These are phyloP conservation scores for Alternaria conjuncta DNA, from an alignment of 2,329 filamentous ascomycete species.

Conservation along the genomic window DNA sequence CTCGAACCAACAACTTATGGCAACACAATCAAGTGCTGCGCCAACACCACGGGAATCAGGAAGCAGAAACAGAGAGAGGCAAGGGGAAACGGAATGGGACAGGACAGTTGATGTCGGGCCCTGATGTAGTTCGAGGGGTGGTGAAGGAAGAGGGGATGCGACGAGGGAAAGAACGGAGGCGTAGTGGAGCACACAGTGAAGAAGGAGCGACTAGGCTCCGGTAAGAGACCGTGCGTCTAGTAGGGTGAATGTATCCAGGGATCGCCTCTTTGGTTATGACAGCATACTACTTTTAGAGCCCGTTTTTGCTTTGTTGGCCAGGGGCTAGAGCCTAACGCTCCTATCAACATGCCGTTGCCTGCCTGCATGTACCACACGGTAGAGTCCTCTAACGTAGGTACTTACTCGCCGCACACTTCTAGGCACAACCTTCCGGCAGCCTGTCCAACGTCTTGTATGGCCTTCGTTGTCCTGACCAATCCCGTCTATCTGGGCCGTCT, in stretches of 20 bases:
- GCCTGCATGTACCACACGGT: constrained; percentile 26
- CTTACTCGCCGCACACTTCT: constrained; percentile 7
- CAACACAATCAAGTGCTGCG: constrained; percentile 27
- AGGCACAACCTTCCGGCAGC: constrained; percentile 19
- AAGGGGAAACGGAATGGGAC: constrained; percentile 10
- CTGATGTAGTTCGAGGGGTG: constrained; percentile 31
- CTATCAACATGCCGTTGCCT: constrained; percentile 21
- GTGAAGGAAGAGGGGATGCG: constrained; percentile 29
- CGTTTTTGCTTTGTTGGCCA: constrained; percentile 29
- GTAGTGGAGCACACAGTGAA: constrained; percentile 39
- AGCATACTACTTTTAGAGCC: constrained; percentile 45
- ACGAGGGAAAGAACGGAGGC: constrained; percentile 36
- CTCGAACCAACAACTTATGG: constrained; percentile 15
- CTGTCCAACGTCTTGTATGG: constrained; percentile 23
- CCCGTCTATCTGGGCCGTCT: constrained; percentile 1
- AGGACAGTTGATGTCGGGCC: constrained; percentile 26
- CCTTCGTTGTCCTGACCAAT: constrained; percentile 18
- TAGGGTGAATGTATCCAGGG: constrained; percentile 46
- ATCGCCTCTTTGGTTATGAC: constrained; percentile 38
- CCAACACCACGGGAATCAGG: constrained; percentile 19
- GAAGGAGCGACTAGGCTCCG: constrained; percentile 40
- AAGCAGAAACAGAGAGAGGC: constrained; percentile 1
- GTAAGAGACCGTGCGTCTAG: constrained; percentile 38
- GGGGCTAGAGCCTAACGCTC: constrained; percentile 27
- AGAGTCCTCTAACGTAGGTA: constrained; percentile 1